Conservation (phyloP, 2,329 filamentous ascomycete genomes). For the Cryphonectria naterciae region DNA sequence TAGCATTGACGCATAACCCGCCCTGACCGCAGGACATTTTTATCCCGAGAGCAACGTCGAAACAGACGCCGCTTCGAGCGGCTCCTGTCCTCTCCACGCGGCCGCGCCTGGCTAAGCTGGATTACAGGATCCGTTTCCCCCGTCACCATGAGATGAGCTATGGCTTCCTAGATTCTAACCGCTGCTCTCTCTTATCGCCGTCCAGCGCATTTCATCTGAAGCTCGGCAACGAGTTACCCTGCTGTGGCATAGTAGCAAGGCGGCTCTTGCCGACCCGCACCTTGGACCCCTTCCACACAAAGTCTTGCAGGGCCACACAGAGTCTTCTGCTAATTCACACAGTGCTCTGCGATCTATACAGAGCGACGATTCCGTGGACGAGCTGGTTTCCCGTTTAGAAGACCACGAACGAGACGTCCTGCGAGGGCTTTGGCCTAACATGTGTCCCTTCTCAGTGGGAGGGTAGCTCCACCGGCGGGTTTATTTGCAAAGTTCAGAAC, state of each 20-base stretch:
- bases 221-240: neutral
- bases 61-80: constrained; percentile 8
- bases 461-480: neutral
- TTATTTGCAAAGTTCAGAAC: neutral
- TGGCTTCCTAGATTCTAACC: neutral
- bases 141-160: neutral
- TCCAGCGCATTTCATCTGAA: neutral
- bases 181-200: neutral
- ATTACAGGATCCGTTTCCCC: neutral
- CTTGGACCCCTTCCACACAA: neutral
- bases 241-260: neutral
- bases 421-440: neutral
- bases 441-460: neutral
- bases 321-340: neutral
- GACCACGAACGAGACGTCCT: neutral
- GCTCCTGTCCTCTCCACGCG: constrained; percentile 5
- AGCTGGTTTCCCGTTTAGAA: neutral
- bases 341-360: neutral
- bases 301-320: neutral
- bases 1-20: constrained; percentile 5
- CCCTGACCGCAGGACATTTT: constrained; percentile 4
- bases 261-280: neutral
- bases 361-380: neutral
- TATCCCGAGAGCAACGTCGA: neutral
- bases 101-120: neutral